Evolutionary conservation across 106 monocot species (phyloP), one percentile per base, ranked within the genome.

Genomic region (Allium cepa): DNA sequence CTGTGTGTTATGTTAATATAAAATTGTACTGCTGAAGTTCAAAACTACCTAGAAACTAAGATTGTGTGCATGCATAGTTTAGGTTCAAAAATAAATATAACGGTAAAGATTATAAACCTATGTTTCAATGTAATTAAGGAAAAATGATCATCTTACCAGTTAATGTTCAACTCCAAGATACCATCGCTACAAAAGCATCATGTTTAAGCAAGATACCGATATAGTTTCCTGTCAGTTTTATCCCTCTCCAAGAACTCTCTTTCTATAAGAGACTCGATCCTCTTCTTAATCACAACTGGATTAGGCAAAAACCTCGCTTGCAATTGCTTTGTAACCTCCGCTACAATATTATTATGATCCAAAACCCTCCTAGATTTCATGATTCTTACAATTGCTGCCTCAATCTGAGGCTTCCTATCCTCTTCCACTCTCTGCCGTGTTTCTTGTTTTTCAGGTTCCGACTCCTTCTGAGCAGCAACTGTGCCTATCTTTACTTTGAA

Each of bases 401-500:
- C 90, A 46, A 90, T 90, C 71, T 90, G 90, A 28, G 86, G 90
- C 63, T 90, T 90, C 63, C 87, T 64, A 56, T 87, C 87, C 53
- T 87, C 87, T 72, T 87, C 87, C 64, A 87, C 87, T 58, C 78
- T 77, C 65, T 87, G 87, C 11, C 90, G 72, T 13, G 90, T 90
- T 81, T 90, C 90, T 50, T 81, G 83, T 72, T 90, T 90, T 72
- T 90, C 90, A 4, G 90, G 90, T 55, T 90, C 90, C 2, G 90
- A 78, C 50, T 90, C 90, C 80, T 86, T 90, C 60, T 85, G 85
- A 7, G 90, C 90, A 14, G 72, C 80, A 11, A 90, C 90, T 3
- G 90, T 90, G 10, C 90, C 90, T 3, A 90, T 90, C 79, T 86
- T 90, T 71, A 90, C 86, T 76, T 90, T 90, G 73, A 80, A 76